Evolutionary conservation across 1,284 basidiomycete species (phyloP).

Genomic region (Malassezia caprae): DNA sequence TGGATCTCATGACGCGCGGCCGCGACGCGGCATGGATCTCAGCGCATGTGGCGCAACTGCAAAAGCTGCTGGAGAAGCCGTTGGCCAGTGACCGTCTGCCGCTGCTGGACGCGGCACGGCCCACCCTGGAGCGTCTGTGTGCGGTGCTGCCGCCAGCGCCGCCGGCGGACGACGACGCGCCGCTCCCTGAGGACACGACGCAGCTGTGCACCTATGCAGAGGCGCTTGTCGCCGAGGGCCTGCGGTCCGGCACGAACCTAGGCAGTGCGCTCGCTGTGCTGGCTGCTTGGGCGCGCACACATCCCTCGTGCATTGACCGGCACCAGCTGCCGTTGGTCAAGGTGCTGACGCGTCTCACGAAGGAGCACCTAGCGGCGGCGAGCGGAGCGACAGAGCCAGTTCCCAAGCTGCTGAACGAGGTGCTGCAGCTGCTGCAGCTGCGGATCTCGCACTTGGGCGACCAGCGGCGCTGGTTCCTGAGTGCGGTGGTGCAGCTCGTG

Average conservation of each 20-base stretch:
- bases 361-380: constrained; percentile 64
- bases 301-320: constrained; percentile 58
- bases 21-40: constrained; percentile 76
- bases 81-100: constrained; percentile 26
- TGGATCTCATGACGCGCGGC: constrained; percentile 73
- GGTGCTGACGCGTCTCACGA: constrained; percentile 72
- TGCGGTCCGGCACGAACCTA: constrained; percentile 63
- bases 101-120: constrained; percentile 34
- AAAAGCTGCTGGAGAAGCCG: constrained; percentile 61
- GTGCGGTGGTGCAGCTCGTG: constrained; percentile 64
- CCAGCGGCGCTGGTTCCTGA: constrained; percentile 61
- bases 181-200: constrained; percentile 53
- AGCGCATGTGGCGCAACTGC: constrained; percentile 67
- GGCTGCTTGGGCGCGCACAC: constrained; percentile 62
- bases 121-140: constrained; percentile 72
- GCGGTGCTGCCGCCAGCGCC: constrained; percentile 59
- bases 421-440: constrained; percentile 53
- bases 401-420: constrained; percentile 52
- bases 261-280: constrained; percentile 77
- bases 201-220: constrained; percentile 72
- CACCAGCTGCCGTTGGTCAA: constrained; percentile 71
- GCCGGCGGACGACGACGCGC: constrained; percentile 21
- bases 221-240: constrained; percentile 66
- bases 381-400: constrained; percentile 33
- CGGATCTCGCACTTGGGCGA: constrained; percentile 54